phyloP scores from a whole-genome alignment of 2,329 filamentous ascomycete species.

The Fusarium annulatum region DNA sequence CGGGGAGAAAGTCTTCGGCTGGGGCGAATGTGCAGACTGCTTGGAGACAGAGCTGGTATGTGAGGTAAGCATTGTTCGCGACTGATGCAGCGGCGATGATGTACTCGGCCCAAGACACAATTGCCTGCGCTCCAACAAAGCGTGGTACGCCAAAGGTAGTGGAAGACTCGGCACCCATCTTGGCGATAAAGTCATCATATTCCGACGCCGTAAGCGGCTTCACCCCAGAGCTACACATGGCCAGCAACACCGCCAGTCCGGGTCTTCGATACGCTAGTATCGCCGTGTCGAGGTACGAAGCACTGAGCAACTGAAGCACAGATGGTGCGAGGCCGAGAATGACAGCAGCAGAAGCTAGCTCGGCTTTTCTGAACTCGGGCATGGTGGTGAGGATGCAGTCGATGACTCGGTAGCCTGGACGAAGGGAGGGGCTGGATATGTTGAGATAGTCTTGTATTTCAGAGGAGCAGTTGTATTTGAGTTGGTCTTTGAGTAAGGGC shows the following conservation, averaged over 20 bases:
- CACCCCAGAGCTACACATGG: conserved; percentile 26
- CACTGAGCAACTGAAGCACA: conserved; percentile 31
- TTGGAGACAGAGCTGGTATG: conserved; percentile 24
- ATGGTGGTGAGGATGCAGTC: conserved; percentile 32
- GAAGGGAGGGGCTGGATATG: not conserved
- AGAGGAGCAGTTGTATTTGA: not conserved
- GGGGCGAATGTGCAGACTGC: conserved; percentile 33
- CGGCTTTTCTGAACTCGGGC: conserved; percentile 41
- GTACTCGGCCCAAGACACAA: conserved; percentile 15
- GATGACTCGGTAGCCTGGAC: conserved; percentile 21
- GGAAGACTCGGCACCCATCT: conserved; percentile 9
- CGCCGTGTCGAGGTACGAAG: conserved; percentile 36
- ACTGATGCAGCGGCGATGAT: conserved; percentile 5
- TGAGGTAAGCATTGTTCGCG: conserved; percentile 24
- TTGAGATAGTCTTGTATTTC: conserved; percentile 4
- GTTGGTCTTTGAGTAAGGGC: not conserved
- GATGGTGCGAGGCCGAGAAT: conserved; percentile 37
- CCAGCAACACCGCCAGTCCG: conserved; percentile 30
- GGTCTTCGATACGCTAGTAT: conserved; percentile 34
- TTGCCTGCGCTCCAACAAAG: not conserved
- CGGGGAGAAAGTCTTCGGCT: conserved; percentile 22
- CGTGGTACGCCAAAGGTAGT: not conserved
- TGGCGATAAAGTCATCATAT: conserved; percentile 5
- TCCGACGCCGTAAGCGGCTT: conserved; percentile 14
- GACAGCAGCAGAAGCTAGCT: conserved; percentile 36